phyloP scores from a whole-genome alignment of 768 basidiomycete genomes.

The Tylopilus vinaceipallidus region DNA sequence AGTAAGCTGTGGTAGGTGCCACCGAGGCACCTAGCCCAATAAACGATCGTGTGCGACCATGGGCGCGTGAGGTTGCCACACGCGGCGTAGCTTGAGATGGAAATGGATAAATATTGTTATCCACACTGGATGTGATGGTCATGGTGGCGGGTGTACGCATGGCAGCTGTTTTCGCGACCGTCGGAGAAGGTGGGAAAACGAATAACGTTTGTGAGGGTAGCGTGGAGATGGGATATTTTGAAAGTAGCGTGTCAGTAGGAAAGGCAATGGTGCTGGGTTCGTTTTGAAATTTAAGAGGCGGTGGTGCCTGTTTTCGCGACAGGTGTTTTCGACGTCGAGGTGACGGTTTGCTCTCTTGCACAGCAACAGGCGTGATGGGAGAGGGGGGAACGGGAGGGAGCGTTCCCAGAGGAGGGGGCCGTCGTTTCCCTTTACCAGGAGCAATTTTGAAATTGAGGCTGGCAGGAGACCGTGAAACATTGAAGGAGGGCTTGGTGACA shows the following conservation, averaged over 20 bases:
- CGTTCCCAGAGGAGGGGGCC: constrained; percentile 58
- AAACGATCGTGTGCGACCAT: constrained; percentile 70
- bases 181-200: constrained; percentile 81
- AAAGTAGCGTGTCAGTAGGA: constrained; percentile 21
- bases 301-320: constrained; percentile 52
- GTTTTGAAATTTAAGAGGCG: constrained; percentile 52
- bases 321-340: constrained; percentile 47
- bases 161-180: constrained; percentile 41
- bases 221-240: constrained; percentile 27
- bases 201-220: constrained; percentile 83
- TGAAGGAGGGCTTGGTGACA: constrained; percentile 58
- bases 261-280: constrained; percentile 28
- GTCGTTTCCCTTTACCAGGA: constrained; percentile 53
- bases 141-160: constrained; percentile 74
- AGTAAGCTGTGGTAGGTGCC: constrained; percentile 78
- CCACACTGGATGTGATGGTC: constrained; percentile 69
- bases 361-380: constrained; percentile 53
- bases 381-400: constrained; percentile 75
- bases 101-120: constrained; percentile 46
- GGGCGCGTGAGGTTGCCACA: constrained; percentile 62
- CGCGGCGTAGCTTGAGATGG: constrained; percentile 64
- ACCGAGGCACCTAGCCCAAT: constrained; percentile 67
- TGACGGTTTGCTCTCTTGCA: constrained; percentile 29
- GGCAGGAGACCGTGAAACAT: constrained; percentile 39
- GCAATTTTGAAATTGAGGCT: constrained; percentile 51